These are phyloP conservation scores for Aspergillus egyptiacus DNA, from an alignment of 495 filamentous ascomycete genomes.

Conservation along the genomic window DNA sequence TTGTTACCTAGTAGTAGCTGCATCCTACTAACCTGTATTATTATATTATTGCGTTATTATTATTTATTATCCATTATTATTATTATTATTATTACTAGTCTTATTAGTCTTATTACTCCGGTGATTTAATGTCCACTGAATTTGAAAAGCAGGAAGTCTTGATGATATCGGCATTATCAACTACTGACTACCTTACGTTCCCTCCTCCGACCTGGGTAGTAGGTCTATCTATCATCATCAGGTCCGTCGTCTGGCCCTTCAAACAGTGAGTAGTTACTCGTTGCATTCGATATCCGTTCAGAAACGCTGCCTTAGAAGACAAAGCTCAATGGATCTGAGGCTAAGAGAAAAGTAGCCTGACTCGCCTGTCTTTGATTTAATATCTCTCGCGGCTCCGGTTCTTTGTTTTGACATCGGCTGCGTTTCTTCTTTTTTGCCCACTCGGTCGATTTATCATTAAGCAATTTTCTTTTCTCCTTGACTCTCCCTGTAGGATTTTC, in stretches of 20 bases:
- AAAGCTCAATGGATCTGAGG: no score
- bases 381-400: slow-evolving; percentile 13
- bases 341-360: slow-evolving; percentile 3
- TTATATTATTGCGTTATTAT: no score
- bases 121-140: background rate
- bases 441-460: slow-evolving; percentile 5
- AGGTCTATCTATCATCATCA: no score
- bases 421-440: slow-evolving; percentile 8
- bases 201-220: no score
- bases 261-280: no score
- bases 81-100: no score
- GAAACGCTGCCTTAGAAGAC: no score
- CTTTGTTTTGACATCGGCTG: slow-evolving; percentile 11
- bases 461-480: slow-evolving; percentile 1
- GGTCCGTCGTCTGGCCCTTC: no score
- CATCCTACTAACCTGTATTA: no score
- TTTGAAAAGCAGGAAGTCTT: background rate
- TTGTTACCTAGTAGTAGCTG: no score
- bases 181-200: background rate
- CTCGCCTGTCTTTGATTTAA: slow-evolving; percentile 10
- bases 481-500: background rate
- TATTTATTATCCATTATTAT: no score
- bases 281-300: no score
- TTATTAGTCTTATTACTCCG: background rate
- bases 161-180: background rate